Conservation (phyloP, 371 early-diverging fungal genomes). For the Rhizopus stolonifer region DNA sequence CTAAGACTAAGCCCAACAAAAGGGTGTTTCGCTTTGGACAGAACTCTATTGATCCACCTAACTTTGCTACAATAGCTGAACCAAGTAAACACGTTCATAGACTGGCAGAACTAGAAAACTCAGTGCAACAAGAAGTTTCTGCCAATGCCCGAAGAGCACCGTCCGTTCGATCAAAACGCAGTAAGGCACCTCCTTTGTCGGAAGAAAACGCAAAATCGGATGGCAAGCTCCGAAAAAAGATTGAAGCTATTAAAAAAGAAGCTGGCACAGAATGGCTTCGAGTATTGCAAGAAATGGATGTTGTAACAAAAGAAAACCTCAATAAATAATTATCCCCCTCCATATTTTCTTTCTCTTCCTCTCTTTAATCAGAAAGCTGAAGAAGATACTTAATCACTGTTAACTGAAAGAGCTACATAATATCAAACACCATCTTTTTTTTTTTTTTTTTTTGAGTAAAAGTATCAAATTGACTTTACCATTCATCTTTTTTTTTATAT, state of each 20-base stretch:
- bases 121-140: slow-evolving; percentile 27
- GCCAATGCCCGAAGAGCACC: slow-evolving; percentile 23
- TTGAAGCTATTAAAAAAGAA: slow-evolving; percentile 64
- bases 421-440: too few relatives aligned
- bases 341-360: too few relatives aligned
- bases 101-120: slow-evolving; percentile 42
- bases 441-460: too few relatives aligned
- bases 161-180: slow-evolving; percentile 33
- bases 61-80: slow-evolving; percentile 7
- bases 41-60: slow-evolving; percentile 11
- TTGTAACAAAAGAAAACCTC: slow-evolving; percentile 20
- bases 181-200: slow-evolving; percentile 21
- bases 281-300: slow-evolving; percentile 60
- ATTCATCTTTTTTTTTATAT: too few relatives aligned
- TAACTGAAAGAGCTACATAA: too few relatives aligned
- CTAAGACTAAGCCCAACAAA: slow-evolving; percentile 35
- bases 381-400: too few relatives aligned
- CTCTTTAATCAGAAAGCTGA: too few relatives aligned
- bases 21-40: slow-evolving; percentile 37
- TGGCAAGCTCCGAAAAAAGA: slow-evolving; percentile 49
- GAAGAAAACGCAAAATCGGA: slow-evolving; percentile 14
- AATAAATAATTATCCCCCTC: too few relatives aligned
- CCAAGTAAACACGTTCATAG: slow-evolving; percentile 42
- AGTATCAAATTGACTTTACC: too few relatives aligned
- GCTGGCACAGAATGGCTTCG: slow-evolving; percentile 66